Conservation (phyloP, 129 eudicot species). For the Smallanthus sonchifolius region DNA sequence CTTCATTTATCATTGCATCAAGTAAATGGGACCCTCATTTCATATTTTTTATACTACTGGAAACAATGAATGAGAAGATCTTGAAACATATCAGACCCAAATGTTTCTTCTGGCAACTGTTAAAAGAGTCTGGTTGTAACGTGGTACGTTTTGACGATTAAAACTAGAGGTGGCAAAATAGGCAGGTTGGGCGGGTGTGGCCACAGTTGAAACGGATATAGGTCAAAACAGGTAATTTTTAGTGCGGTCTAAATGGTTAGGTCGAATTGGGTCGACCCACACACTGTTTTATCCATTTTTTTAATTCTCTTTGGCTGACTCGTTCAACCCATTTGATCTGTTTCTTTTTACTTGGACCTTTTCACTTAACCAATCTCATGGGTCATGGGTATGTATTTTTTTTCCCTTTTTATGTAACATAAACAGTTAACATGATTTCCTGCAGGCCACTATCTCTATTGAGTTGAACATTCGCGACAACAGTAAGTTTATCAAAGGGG, state of each 20-base stretch:
- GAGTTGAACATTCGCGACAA: slow-evolving; percentile 22
- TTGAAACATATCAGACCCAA: not conserved
- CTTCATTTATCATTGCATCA: not conserved
- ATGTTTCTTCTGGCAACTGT: not conserved
- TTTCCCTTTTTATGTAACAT: not conserved
- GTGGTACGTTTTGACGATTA: not conserved
- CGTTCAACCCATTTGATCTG: not conserved
- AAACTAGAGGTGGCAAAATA: not conserved
- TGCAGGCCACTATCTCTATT: slow-evolving; percentile 25
- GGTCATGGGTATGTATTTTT: not conserved
- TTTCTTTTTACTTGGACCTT: not conserved
- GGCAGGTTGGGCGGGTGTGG: not conserved
- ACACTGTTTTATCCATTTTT: not conserved
- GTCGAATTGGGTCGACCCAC: not conserved
- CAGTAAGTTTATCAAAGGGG: slow-evolving; percentile 40
- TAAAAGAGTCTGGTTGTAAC: not conserved
- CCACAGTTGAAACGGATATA: not conserved
- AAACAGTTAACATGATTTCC: not conserved
- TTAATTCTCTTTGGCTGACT: not conserved
- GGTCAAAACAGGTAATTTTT: not conserved
- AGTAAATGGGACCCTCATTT: not conserved
- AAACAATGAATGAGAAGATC: not conserved
- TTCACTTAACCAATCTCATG: not conserved
- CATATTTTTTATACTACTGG: not conserved
- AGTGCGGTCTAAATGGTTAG: not conserved